Percentiles rank a stretch among this genome's conserved stretches.
These are phyloP conservation scores for Pinus albicaulis DNA, from an alignment of 75 land plant genomes.

Conservation along the genomic window DNA sequence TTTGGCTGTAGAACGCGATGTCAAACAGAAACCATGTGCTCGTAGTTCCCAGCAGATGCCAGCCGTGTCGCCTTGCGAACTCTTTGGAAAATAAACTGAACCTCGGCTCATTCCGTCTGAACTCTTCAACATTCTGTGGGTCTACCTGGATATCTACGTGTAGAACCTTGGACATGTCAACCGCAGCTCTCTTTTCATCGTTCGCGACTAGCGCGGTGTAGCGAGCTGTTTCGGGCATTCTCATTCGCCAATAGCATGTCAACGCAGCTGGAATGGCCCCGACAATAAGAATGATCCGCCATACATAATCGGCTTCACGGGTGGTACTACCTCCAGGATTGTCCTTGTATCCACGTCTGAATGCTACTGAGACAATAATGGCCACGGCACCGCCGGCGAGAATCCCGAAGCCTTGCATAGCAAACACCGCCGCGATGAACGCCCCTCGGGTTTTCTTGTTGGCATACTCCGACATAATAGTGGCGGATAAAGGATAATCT, in stretches of 20 bases:
- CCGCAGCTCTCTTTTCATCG: slow-evolving; percentile 36
- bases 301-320: slow-evolving; percentile 37
- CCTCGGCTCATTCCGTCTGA: neutral
- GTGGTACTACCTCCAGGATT: slow-evolving; percentile 19
- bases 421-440: slow-evolving; percentile 36
- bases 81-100: slow-evolving; percentile 28
- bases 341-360: slow-evolving; percentile 15
- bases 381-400: slow-evolving; percentile 45
- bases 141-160: slow-evolving; percentile 12
- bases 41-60: slow-evolving; percentile 31
- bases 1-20: slow-evolving; percentile 39
- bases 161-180: slow-evolving; percentile 41
- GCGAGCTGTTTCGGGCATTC: slow-evolving; percentile 63
- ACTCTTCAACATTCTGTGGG: neutral
- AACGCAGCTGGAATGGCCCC: slow-evolving; percentile 47
- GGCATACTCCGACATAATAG: slow-evolving; percentile 57
- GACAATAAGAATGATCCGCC: slow-evolving; percentile 38
- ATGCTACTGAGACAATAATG: slow-evolving; percentile 24
- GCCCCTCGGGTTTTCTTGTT: slow-evolving; percentile 47
- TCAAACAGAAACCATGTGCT: slow-evolving; percentile 51
- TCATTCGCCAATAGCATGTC: slow-evolving; percentile 44
- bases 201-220: slow-evolving; percentile 46
- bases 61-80: slow-evolving; percentile 35
- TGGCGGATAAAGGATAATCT: slow-evolving; percentile 48
- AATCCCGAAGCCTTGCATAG: slow-evolving; percentile 61